Percentiles rank a stretch among this genome's conserved stretches.
These are phyloP conservation scores for Podaxis sp. DNA, from an alignment of 768 basidiomycete genomes.

Conservation along the genomic window DNA sequence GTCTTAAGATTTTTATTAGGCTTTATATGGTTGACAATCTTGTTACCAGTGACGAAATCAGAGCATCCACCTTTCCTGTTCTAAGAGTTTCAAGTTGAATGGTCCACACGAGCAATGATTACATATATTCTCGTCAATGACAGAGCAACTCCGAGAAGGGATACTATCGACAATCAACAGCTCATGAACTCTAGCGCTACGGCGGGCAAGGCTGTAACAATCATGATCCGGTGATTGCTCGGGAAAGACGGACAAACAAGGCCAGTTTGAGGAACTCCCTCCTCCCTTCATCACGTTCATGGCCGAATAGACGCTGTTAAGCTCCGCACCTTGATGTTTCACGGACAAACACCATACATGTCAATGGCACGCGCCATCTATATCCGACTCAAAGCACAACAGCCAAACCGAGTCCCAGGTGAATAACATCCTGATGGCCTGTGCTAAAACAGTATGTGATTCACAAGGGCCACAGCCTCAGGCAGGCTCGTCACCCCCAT, in stretches of 20 bases:
- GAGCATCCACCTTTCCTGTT: no score
- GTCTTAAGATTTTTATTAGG: not conserved
- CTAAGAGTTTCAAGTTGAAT: not conserved
- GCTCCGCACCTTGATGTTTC: slow-evolving; percentile 15
- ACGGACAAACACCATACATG: slow-evolving; percentile 14
- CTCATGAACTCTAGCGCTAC: not conserved
- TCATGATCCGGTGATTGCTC: not conserved
- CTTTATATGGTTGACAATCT: not conserved
- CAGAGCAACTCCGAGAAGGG: not conserved
- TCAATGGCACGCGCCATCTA: slow-evolving; percentile 9
- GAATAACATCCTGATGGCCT: slow-evolving; percentile 6
- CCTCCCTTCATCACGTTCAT: slow-evolving; percentile 1
- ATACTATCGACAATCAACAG: not conserved
- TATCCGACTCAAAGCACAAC: slow-evolving; percentile 4
- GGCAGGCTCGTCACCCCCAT: slow-evolving; percentile 4
- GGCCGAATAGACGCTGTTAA: not conserved
- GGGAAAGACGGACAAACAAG: slow-evolving; percentile 5
- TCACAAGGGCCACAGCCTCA: slow-evolving; percentile 16
- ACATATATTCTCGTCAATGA: not conserved
- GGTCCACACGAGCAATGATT: not conserved
- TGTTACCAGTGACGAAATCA: no score
- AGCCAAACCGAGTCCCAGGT: slow-evolving; percentile 14
- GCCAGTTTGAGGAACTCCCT: not conserved
- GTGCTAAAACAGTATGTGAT: slow-evolving; percentile 10
- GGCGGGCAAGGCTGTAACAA: not conserved